These are phyloP conservation scores for Hyaloperonospora arabidopsidis DNA, from an alignment of 352 stramenopile species.

Conservation along the genomic window DNA sequence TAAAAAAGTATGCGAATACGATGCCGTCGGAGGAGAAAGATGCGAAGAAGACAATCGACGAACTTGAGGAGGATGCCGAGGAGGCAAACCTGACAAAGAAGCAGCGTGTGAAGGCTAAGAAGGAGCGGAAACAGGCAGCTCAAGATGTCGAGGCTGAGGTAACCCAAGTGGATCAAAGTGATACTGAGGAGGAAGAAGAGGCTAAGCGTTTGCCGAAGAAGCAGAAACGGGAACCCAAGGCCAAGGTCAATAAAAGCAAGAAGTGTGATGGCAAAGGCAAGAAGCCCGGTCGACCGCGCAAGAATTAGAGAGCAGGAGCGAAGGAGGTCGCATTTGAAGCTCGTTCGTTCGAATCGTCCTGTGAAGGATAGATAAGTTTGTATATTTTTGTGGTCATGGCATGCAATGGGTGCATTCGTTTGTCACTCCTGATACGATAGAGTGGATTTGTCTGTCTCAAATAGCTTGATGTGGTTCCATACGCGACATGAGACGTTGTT, in stretches of 20 bases:
- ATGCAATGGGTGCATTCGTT: not conserved
- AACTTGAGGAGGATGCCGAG: constrained; percentile 63
- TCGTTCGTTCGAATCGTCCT: constrained; percentile 14
- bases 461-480: constrained; percentile 56
- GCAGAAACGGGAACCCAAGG: constrained; percentile 35
- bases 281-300: constrained; percentile 31
- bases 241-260: constrained; percentile 25
- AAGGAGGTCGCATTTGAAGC: constrained; percentile 11
- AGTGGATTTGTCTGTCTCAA: constrained; percentile 31
- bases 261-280: constrained; percentile 31
- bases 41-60: constrained; percentile 64
- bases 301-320: constrained; percentile 36
- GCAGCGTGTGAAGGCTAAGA: constrained; percentile 62
- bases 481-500: constrained; percentile 51
- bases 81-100: constrained; percentile 76
- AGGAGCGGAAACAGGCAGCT: constrained; percentile 66
- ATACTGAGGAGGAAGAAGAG: constrained; percentile 42
- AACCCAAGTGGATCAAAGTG: constrained; percentile 40
- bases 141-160: constrained; percentile 66
- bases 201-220: constrained; percentile 37
- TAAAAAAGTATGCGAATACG: constrained; percentile 97
- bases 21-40: constrained; percentile 67
- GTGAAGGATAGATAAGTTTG: constrained; percentile 26
- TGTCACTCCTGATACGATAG: constrained; percentile 27
- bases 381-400: constrained; percentile 2